A percentile compares a stretch with the other conserved stretches of the same genome.
These are phyloP conservation scores for Microcyclospora tardicrescens DNA, from an alignment of 2,329 filamentous ascomycete genomes.

Conservation along the genomic window DNA sequence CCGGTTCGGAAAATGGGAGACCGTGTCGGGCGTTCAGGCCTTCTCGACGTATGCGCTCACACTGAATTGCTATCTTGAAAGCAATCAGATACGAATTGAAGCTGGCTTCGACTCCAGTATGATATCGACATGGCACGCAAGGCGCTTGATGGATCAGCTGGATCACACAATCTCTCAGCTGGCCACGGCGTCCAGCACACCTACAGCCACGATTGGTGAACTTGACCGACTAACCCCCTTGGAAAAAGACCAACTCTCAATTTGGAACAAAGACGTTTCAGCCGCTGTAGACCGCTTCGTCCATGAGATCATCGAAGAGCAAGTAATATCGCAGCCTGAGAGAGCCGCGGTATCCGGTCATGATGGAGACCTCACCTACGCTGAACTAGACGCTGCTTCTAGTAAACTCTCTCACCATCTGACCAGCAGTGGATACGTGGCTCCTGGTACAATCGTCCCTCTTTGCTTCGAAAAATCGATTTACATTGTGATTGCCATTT, in stretches of 20 bases:
- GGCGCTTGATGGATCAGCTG: neutral
- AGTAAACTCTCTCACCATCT: neutral
- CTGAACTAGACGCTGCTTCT: neutral
- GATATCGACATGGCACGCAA: neutral
- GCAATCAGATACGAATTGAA: neutral
- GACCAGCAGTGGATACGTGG: neutral
- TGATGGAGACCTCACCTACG: neutral
- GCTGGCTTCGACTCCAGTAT: neutral
- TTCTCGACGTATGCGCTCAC: neutral
- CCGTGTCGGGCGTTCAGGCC: too few species aligned
- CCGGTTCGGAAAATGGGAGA: conserved; percentile 6
- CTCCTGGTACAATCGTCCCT: neutral
- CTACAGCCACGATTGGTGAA: neutral
- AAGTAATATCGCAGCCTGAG: neutral
- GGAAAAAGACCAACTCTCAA: neutral
- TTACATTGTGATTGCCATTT: neutral
- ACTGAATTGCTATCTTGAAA: neutral
- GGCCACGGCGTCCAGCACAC: neutral
- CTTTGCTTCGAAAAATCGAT: neutral
- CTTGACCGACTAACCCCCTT: neutral
- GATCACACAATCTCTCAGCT: neutral
- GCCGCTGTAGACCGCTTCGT: neutral
- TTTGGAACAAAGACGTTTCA: neutral
- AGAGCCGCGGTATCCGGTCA: neutral
- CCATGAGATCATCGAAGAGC: neutral